Conservation (phyloP, 352 stramenopile genomes). For the Phytopythium mirpurense region DNA sequence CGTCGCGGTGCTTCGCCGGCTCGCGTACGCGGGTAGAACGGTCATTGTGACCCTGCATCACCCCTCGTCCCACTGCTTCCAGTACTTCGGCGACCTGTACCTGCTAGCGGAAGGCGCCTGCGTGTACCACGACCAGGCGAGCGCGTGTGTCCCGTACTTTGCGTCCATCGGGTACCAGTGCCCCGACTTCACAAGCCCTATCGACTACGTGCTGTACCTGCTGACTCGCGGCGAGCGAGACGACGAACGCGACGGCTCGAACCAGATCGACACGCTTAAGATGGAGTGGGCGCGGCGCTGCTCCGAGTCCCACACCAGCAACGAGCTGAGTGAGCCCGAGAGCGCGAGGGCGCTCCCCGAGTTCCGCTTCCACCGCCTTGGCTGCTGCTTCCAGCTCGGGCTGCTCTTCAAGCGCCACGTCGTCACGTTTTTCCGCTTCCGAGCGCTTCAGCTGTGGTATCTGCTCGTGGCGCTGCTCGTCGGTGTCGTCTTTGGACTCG, state of each 20-base stretch:
- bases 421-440: conserved; percentile 15
- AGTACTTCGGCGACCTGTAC: conserved; percentile 52
- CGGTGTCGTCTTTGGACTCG: conserved; percentile 32
- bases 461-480: conserved; percentile 42
- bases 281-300: conserved; percentile 22
- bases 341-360: conserved; percentile 4
- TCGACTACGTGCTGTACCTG: conserved; percentile 63
- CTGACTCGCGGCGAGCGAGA: conserved; percentile 28
- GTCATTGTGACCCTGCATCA: conserved; percentile 90
- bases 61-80: conserved; percentile 67
- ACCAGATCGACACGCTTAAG: conserved; percentile 27
- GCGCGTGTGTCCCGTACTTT: conserved; percentile 50
- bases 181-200: conserved; percentile 50
- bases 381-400: conserved; percentile 24
- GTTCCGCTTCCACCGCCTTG: conserved; percentile 25
- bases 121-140: conserved; percentile 53
- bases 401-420: conserved; percentile 28
- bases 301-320: conserved; percentile 3
- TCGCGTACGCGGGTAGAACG: conserved; percentile 78
- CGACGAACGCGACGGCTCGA: conserved; percentile 20
- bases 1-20: conserved; percentile 43
- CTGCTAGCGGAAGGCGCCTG: conserved; percentile 38
- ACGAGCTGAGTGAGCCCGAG: conserved; percentile 3
- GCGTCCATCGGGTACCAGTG: conserved; percentile 37
- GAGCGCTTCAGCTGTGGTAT: conserved; percentile 26